Percentiles rank a stretch among this genome's conserved stretches.
phyloP scores from a whole-genome alignment of 2,329 filamentous ascomycete species.

The Fusarium nematophilum region DNA sequence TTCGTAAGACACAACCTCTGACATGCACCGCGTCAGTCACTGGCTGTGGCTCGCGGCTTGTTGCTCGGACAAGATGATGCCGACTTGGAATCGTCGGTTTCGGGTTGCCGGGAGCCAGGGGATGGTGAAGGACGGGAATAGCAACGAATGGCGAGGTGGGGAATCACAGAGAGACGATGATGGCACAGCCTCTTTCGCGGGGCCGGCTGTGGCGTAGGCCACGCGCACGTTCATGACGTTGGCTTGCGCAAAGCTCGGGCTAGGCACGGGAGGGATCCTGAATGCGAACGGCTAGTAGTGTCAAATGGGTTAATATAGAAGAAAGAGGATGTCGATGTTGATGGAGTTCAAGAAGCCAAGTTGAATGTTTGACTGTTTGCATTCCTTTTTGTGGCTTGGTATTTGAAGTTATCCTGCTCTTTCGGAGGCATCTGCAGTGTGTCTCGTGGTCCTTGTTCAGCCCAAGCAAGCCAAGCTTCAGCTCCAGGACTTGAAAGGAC shows the following conservation, averaged over 20 bases:
- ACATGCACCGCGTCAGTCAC: constrained; percentile 2
- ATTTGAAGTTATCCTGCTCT: too few relatives aligned
- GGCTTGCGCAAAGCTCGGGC: constrained; percentile 9
- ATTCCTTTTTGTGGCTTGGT: too few relatives aligned
- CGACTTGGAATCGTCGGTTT: constrained; percentile 1
- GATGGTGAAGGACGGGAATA: constrained; percentile 21
- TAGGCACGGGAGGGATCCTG: constrained; percentile 1
- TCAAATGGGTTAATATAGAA: too few relatives aligned
- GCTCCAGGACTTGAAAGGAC: constrained; percentile 2
- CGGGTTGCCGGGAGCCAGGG: background rate
- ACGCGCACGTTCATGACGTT: constrained; percentile 36
- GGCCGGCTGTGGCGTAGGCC: constrained; percentile 31
- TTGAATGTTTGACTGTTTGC: too few relatives aligned
- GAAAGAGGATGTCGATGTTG: too few relatives aligned
- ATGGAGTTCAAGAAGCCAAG: too few relatives aligned
- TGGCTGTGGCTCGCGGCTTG: constrained; percentile 21
- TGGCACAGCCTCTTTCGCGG: constrained; percentile 35
- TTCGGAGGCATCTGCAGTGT: background rate
- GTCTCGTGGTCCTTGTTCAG: background rate
- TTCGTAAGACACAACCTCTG: background rate
- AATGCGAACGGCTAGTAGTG: constrained; percentile 9
- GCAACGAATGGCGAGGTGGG: constrained; percentile 16
- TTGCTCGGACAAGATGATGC: constrained; percentile 17
- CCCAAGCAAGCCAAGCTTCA: constrained; percentile 3
- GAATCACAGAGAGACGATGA: background rate